A percentile compares a stretch with the other conserved stretches of the same genome.
Evolutionary conservation across 2,329 filamentous ascomycete species (phyloP).

Genomic region (Penicillium sp.): DNA sequence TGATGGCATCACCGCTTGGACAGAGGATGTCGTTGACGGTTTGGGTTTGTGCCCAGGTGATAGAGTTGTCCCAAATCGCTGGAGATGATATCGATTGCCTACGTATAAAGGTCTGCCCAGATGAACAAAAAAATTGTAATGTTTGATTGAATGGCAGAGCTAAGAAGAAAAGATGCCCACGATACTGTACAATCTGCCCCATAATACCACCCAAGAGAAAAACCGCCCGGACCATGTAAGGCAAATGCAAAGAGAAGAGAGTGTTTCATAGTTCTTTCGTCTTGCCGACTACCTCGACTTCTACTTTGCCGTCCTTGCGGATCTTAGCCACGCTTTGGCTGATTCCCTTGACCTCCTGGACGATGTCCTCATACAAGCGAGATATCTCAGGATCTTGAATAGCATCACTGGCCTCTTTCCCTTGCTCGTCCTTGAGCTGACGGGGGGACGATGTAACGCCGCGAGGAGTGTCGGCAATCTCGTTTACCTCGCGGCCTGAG

Average conservation of each 20-base stretch:
- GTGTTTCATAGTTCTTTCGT: conserved; percentile 10
- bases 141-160: conserved; percentile 11
- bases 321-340: conserved; percentile 49
- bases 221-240: conserved; percentile 17
- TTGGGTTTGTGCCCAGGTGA: too few relatives aligned
- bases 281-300: conserved; percentile 47
- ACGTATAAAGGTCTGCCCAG: not conserved
- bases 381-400: conserved; percentile 24
- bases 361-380: conserved; percentile 27
- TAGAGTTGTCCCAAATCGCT: too few relatives aligned
- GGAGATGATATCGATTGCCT: too few relatives aligned
- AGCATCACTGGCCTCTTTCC: conserved; percentile 20
- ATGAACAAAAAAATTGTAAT: not conserved
- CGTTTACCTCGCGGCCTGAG: conserved; percentile 73
- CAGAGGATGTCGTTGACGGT: too few relatives aligned
- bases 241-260: conserved; percentile 8
- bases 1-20: too few relatives aligned
- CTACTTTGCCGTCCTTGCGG: conserved; percentile 60
- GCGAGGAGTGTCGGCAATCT: conserved; percentile 77
- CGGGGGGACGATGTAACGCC: conserved; percentile 62
- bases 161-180: conserved; percentile 15
- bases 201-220: conserved; percentile 13
- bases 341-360: conserved; percentile 29
- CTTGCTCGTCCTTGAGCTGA: conserved; percentile 24
- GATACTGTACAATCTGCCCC: conserved; percentile 24